Percentiles rank a stretch among this genome's conserved stretches.
These are phyloP conservation scores for Thelonectria discophora DNA, from an alignment of 2,329 filamentous ascomycete species.

Conservation along the genomic window DNA sequence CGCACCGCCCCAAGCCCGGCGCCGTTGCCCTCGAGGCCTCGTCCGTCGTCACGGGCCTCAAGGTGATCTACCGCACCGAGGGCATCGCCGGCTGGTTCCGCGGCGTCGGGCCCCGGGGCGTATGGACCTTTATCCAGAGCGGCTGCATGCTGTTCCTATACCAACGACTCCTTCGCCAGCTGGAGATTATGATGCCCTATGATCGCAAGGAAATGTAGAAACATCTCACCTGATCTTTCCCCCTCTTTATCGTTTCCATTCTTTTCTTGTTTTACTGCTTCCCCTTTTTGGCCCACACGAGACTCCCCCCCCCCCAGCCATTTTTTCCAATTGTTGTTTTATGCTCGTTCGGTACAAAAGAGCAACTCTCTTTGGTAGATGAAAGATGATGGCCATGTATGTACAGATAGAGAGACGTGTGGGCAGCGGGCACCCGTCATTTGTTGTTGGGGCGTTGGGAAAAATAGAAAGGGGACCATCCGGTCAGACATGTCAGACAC, in stretches of 20 bases:
- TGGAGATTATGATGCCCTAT: constrained; percentile 63
- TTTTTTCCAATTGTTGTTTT: constrained; percentile 26
- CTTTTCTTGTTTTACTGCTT: constrained; percentile 9
- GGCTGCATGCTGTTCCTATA: constrained; percentile 97
- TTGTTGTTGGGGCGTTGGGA: constrained; percentile 45
- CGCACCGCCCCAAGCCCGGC: constrained; percentile 80
- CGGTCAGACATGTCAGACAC: constrained; percentile 36
- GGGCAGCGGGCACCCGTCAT: constrained; percentile 35
- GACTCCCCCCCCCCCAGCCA: constrained; percentile 5
- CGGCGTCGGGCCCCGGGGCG: constrained; percentile 88
- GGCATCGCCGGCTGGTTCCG: constrained; percentile 91
- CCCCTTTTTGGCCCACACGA: neutral
- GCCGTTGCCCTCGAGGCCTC: constrained; percentile 86
- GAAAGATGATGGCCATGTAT: constrained; percentile 39
- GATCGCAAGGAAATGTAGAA: constrained; percentile 43
- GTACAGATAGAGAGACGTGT: constrained; percentile 38
- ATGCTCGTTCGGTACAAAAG: constrained; percentile 14
- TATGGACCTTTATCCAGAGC: constrained; percentile 98
- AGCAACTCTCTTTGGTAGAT: constrained; percentile 18
- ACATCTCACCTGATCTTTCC: neutral
- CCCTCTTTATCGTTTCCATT: constrained; percentile 1
- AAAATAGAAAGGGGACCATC: constrained; percentile 37
- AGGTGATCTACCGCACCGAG: constrained; percentile 89
- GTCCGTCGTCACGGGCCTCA: constrained; percentile 84
- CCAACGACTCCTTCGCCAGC: constrained; percentile 81